phyloP scores from a whole-genome alignment of 257 asterid genomes.

The Petunia axillaris region DNA sequence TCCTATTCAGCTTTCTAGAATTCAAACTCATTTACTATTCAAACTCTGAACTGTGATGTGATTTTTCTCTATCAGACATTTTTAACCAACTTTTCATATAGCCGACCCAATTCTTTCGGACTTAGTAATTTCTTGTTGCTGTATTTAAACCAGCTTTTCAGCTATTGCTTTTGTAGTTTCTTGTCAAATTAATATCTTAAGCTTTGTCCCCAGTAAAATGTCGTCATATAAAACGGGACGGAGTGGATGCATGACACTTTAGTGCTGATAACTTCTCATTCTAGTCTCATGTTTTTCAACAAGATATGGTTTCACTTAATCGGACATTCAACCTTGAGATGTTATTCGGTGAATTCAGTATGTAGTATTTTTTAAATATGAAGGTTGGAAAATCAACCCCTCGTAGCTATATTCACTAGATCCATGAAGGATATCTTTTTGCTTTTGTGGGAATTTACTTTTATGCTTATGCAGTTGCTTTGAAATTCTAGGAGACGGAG shows the following conservation, averaged over 20 bases:
- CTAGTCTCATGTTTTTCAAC: background rate
- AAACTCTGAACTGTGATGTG: slow-evolving; percentile 9
- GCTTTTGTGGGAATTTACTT: slow-evolving; percentile 8
- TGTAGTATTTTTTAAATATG: background rate
- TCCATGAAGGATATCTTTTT: slow-evolving; percentile 11
- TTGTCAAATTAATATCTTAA: background rate
- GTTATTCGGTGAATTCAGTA: background rate
- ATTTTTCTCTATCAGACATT: slow-evolving; percentile 14
- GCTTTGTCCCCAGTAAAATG: background rate
- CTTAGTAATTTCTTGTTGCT: no score
- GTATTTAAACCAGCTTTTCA: slow-evolving; percentile 10
- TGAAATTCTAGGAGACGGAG: slow-evolving; percentile 48
- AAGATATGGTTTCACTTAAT: slow-evolving; percentile 9
- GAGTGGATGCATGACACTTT: background rate
- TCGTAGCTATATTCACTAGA: slow-evolving; percentile 1
- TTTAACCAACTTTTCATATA: slow-evolving; percentile 4
- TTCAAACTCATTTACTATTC: background rate
- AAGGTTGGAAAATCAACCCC: slow-evolving; percentile 6
- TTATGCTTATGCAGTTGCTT: slow-evolving; percentile 16
- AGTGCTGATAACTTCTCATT: background rate
- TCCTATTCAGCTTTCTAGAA: slow-evolving; percentile 7
- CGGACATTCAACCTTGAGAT: slow-evolving; percentile 13
- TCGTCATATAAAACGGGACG: background rate
- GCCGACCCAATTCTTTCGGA: no score
- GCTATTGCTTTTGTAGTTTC: background rate